Percentiles rank a stretch among this genome's conserved stretches.
These are phyloP conservation scores for Leishmania lainsoni DNA, from an alignment of 208 protist species.

Conservation along the genomic window DNA sequence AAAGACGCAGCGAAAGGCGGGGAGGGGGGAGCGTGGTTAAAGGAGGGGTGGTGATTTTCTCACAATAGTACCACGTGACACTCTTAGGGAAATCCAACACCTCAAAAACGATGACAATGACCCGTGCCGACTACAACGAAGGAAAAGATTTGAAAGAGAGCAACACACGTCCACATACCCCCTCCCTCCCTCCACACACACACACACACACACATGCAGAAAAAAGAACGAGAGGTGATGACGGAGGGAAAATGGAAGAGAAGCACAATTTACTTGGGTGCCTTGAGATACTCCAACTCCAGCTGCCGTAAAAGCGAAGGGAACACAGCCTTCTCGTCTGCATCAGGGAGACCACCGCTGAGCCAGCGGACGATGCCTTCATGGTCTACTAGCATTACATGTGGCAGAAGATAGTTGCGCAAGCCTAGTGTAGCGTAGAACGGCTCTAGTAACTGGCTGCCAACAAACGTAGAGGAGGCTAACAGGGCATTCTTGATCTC, in stretches of 20 bases:
- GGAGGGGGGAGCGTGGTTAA: background rate
- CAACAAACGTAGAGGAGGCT: conserved; percentile 80
- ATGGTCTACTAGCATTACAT: conserved; percentile 85
- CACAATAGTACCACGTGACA: background rate
- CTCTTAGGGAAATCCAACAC: background rate
- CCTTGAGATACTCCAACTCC: conserved; percentile 71
- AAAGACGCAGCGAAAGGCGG: background rate
- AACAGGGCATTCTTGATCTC: conserved; percentile 38
- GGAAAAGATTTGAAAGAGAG: background rate
- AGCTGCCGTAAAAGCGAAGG: conserved; percentile 69
- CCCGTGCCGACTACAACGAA: no score
- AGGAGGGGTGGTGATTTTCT: background rate
- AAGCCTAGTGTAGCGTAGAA: conserved; percentile 72
- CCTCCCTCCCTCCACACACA: background rate
- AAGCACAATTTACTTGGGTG: conserved; percentile 17
- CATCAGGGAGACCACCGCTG: conserved; percentile 82
- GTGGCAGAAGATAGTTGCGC: conserved; percentile 83
- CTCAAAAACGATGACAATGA: background rate
- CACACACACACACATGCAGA: background rate
- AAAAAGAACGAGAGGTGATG: background rate
- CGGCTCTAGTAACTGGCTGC: conserved; percentile 65
- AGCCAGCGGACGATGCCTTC: conserved; percentile 83
- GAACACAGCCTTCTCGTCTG: conserved; percentile 65
- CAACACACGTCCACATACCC: background rate
- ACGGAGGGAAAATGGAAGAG: background rate